Percentiles rank a stretch among this genome's conserved stretches.
These are phyloP conservation scores for Debaryomycetaceae sp. DNA, from an alignment of 1,139 yeast species.

Conservation along the genomic window DNA sequence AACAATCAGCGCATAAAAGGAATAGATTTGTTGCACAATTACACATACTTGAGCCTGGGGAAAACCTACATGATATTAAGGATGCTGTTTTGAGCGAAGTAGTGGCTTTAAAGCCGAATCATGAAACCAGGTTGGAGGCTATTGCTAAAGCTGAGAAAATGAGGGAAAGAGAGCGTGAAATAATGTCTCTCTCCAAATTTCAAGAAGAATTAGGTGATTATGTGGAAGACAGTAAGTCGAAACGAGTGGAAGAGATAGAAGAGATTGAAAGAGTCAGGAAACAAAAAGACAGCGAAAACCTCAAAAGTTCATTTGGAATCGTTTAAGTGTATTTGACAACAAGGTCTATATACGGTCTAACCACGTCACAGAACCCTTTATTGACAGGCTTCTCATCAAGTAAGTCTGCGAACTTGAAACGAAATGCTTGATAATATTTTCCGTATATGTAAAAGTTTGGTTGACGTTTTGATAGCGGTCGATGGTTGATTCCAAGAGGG, in stretches of 20 bases:
- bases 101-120: conserved; percentile 74
- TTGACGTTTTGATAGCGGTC: conserved; percentile 1
- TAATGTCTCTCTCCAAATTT: conserved; percentile 59
- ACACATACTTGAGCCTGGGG: conserved; percentile 63
- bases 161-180: conserved; percentile 67
- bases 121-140: conserved; percentile 80
- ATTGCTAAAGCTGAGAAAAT: conserved; percentile 81
- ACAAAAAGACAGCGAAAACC: conserved; percentile 64
- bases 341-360: too few relatives aligned
- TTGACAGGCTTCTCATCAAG: too few relatives aligned
- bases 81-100: conserved; percentile 83
- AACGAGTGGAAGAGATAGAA: conserved; percentile 83
- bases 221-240: conserved; percentile 71
- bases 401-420: neutral
- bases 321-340: conserved; percentile 10
- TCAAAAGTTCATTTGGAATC: conserved; percentile 45
- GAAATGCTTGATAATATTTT: neutral
- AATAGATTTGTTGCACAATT: conserved; percentile 38
- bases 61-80: conserved; percentile 59
- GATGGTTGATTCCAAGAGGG: conserved; percentile 3
- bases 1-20: conserved; percentile 26
- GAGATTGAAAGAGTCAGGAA: conserved; percentile 73
- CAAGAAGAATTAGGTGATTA: conserved; percentile 86
- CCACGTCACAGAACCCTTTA: too few relatives aligned
- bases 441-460: neutral